Conservation (phyloP, 1,139 yeast genomes). For the Torulaspora pretoriensis region DNA sequence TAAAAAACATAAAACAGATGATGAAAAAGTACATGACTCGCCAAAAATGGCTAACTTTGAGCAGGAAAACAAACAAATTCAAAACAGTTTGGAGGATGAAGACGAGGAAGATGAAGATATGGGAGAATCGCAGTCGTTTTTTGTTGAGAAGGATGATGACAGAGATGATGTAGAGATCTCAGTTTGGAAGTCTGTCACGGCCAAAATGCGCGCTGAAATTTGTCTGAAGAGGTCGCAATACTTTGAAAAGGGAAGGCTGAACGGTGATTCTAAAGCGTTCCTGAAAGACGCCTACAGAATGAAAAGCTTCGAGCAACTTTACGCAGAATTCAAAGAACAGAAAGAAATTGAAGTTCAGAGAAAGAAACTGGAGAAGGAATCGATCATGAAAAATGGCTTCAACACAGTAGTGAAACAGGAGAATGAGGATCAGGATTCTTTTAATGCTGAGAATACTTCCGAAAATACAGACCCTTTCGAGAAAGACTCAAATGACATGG, state of each 20-base stretch:
- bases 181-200: conserved; percentile 77
- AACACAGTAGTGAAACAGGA: conserved; percentile 30
- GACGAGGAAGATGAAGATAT: conserved; percentile 35
- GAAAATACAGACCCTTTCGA: conserved; percentile 22
- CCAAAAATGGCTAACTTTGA: conserved; percentile 7
- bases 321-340: conserved; percentile 31
- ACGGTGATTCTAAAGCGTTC: conserved; percentile 65
- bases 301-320: conserved; percentile 39
- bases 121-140: conserved; percentile 31
- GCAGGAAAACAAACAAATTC: conserved; percentile 19
- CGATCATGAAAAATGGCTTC: conserved; percentile 37
- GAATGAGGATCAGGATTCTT: conserved; percentile 19
- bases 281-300: conserved; percentile 57
- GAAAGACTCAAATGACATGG: conserved; percentile 30
- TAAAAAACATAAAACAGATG: not conserved
- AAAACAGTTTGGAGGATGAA: conserved; percentile 32
- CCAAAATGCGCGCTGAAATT: conserved; percentile 72
- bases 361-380: conserved; percentile 30
- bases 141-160: conserved; percentile 46
- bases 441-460: conserved; percentile 10
- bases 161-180: conserved; percentile 67
- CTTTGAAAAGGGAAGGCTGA: conserved; percentile 54
- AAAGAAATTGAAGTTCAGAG: conserved; percentile 29
- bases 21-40: not conserved
- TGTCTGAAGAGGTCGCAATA: conserved; percentile 65